These are phyloP conservation scores for Epichloe festucae DNA, from an alignment of 2,329 filamentous ascomycete species.

Conservation along the genomic window DNA sequence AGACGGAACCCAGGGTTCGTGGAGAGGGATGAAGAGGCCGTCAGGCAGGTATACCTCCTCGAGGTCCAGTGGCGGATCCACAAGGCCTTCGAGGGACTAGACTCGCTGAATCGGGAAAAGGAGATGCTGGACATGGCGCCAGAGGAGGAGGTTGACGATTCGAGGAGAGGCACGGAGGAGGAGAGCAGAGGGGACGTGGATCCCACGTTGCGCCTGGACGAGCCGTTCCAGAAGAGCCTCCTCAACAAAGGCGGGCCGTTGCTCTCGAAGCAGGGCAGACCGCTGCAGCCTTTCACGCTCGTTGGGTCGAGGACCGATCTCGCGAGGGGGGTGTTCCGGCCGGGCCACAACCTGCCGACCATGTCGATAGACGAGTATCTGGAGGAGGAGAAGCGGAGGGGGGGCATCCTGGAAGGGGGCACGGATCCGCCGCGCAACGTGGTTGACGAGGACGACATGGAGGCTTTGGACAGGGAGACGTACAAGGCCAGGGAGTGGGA, in stretches of 20 bases:
- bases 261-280: slow-evolving; percentile 66
- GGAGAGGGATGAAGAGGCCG: slow-evolving; percentile 66
- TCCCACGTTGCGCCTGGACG: slow-evolving; percentile 60
- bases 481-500: slow-evolving; percentile 94
- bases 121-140: slow-evolving; percentile 70
- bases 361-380: slow-evolving; percentile 98
- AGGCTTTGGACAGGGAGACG: slow-evolving; percentile 79
- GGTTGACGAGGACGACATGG: slow-evolving; percentile 79
- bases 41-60: slow-evolving; percentile 66
- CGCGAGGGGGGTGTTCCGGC: slow-evolving; percentile 73
- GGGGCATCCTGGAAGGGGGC: slow-evolving; percentile 83
- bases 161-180: slow-evolving; percentile 17
- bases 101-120: slow-evolving; percentile 72
- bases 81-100: slow-evolving; percentile 74
- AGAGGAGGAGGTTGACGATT: slow-evolving; percentile 31
- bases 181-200: slow-evolving; percentile 18
- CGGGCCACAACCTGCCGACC: slow-evolving; percentile 86
- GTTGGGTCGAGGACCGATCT: slow-evolving; percentile 64
- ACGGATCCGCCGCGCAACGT: slow-evolving; percentile 60
- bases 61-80: slow-evolving; percentile 63
- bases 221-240: slow-evolving; percentile 37
- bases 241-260: slow-evolving; percentile 51
- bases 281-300: slow-evolving; percentile 81
- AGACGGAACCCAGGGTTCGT: slow-evolving; percentile 36
- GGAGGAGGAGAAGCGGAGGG: slow-evolving; percentile 73